Evolutionary conservation across 768 basidiomycete genomes (phyloP).

Genomic region (Agaricus blazei): DNA sequence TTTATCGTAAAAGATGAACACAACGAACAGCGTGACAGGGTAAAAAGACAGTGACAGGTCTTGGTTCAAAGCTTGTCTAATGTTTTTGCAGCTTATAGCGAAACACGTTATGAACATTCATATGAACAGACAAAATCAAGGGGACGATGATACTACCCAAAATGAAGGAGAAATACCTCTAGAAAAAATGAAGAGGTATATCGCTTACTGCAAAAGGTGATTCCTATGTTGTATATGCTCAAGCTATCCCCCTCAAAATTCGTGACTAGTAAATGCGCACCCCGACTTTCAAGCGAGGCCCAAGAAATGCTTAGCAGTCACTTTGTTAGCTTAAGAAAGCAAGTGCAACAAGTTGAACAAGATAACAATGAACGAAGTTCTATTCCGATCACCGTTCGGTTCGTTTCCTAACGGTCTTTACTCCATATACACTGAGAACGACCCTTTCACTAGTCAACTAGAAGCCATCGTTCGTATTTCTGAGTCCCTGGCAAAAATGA

Average conservation of each 20-base stretch:
- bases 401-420: conserved; percentile 19
- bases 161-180: conserved; percentile 86
- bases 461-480: conserved; percentile 99
- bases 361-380: conserved; percentile 98
- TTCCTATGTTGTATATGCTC: conserved; percentile 13
- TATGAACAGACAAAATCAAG: conserved; percentile 83
- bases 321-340: conserved; percentile 87
- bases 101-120: conserved; percentile 99
- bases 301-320: conserved; percentile 96
- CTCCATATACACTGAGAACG: not conserved
- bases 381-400: conserved; percentile 98
- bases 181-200: conserved; percentile 98
- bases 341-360: conserved; percentile 92
- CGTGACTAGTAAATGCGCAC: conserved; percentile 82
- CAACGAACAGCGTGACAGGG: conserved; percentile 88
- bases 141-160: conserved; percentile 56
- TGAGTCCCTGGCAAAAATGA: conserved; percentile 93
- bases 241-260: not conserved
- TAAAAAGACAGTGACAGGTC: conserved; percentile 26
- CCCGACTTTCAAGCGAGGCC: conserved; percentile 87
- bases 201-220: conserved; percentile 93
- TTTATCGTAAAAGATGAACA: conserved; percentile 99
- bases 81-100: conserved; percentile 69
- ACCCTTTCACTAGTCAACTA: conserved; percentile 55
- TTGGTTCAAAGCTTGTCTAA: conserved; percentile 1